These are phyloP conservation scores for Arbutus unedo DNA, from an alignment of 148 eudicot species.

Conservation along the genomic window DNA sequence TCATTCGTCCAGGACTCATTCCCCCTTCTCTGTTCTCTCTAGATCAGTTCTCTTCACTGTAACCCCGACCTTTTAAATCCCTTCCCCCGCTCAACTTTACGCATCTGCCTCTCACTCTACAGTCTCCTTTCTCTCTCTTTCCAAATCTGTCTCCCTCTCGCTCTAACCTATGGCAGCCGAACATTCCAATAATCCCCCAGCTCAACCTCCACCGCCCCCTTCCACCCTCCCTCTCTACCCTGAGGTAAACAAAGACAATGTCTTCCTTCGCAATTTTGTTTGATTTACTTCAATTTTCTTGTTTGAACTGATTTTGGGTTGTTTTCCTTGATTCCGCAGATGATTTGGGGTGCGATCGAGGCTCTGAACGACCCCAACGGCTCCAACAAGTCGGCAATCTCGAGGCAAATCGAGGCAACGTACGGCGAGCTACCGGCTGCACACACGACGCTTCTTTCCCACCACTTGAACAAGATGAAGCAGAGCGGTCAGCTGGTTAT, in stretches of 20 bases:
- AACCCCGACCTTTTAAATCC: conserved; percentile 22
- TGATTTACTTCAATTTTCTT: background rate
- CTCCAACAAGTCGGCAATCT: conserved; percentile 56
- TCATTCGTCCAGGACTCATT: background rate
- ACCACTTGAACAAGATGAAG: conserved; percentile 54
- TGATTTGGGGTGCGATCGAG: conserved; percentile 61
- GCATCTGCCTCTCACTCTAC: conserved; percentile 1
- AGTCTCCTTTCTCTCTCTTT: background rate
- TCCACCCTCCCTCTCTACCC: conserved; percentile 31
- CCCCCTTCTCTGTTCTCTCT: background rate
- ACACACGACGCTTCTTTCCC: conserved; percentile 64
- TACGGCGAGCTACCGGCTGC: conserved; percentile 57
- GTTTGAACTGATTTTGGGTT: background rate
- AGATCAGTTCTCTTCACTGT: background rate
- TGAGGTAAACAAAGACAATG: conserved; percentile 20
- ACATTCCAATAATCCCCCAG: conserved; percentile 7
- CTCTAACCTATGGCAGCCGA: conserved; percentile 9
- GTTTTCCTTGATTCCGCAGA: conserved; percentile 27
- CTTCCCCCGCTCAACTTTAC: conserved; percentile 1
- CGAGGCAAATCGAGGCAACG: conserved; percentile 53
- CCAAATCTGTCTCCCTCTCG: background rate
- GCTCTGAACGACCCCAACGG: conserved; percentile 48
- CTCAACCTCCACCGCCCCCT: conserved; percentile 1
- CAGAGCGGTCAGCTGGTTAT: conserved; percentile 48
- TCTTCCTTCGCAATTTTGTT: background rate